Evolutionary conservation across 1,284 basidiomycete genomes (phyloP).

Genomic region (Mycena citricolor): DNA sequence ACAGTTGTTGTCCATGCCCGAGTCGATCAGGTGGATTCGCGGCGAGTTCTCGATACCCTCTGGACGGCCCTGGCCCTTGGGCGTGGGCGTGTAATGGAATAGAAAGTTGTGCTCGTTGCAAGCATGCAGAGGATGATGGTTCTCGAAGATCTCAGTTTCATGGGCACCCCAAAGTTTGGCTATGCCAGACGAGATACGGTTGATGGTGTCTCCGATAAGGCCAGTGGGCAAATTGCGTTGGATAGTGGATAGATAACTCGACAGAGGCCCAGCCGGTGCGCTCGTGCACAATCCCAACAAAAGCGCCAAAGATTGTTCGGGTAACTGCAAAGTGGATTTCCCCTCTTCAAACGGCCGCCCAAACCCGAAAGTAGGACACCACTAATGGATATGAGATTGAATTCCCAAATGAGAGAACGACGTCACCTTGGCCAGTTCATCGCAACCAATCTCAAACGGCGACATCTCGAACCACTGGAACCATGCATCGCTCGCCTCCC

Average conservation of each 20-base stretch:
- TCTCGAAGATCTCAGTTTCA: too few relatives aligned
- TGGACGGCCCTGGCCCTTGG: conserved; percentile 1
- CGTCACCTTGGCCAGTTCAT: conserved; percentile 8
- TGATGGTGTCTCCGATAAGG: too few relatives aligned
- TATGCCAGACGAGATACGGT: too few relatives aligned
- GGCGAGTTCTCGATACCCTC: conserved; percentile 13
- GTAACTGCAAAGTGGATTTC: conserved; percentile 3
- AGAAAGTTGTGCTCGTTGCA: too few relatives aligned
- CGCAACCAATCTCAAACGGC: conserved; percentile 5
- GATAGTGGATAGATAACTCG: too few relatives aligned
- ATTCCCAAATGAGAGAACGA: too few relatives aligned
- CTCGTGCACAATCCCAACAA: conserved; percentile 1
- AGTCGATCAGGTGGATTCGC: conserved; percentile 7
- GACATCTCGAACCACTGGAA: conserved; percentile 11
- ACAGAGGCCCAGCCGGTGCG: conserved; percentile 4
- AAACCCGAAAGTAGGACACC: too few relatives aligned
- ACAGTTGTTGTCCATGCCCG: conserved; percentile 10
- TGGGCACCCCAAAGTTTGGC: too few relatives aligned
- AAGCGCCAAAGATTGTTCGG: conserved; percentile 8
- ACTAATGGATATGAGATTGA: too few relatives aligned
- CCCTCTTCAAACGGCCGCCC: conserved; percentile 1
- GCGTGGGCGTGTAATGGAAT: too few relatives aligned
- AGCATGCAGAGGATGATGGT: too few relatives aligned
- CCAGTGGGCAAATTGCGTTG: too few relatives aligned
- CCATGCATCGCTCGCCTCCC: background rate